Evolutionary conservation across 768 basidiomycete species (phyloP), one percentile per base, ranked within the genome.

Genomic region (Mycena crocata): DNA sequence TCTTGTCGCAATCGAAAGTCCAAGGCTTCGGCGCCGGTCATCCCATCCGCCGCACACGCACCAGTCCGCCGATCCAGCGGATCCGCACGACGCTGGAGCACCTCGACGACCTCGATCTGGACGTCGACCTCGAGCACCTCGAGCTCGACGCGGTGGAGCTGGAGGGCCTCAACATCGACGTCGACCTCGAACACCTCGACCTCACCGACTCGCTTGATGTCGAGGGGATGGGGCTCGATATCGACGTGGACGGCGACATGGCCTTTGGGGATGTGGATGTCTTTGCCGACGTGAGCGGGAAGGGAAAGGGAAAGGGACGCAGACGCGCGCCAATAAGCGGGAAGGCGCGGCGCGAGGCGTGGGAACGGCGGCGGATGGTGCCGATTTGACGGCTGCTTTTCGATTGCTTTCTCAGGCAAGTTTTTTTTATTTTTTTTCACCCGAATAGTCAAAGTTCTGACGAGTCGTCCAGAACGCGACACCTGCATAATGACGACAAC

Each of bases 171-270:
- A 60, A 69, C 46, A 57, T 70, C 13, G 68, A 70, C 2, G 64
- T 66, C 26, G 68, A 66, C 37, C 61, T 70, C 28, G 68, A 66
- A 52, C 55, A 52, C 49, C 64, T 69, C 23, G 68, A 69, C 13
- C 32, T 69, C 5, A 61, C 46, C 35, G 55, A 65, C 21, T 40
- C 68, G 52, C 39, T 66, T 42, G 68, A 66, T 24, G 45, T 66
- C 24, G 68, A 66, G 0, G 57, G 35, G 28, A 62, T 66, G 67
- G 64, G 48, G 59, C 55, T 69, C 23, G 67, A 64, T 30, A 24
- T 56, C 9, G 63, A 55, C 3, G 62, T 64, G 52, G 68, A 65
- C 49, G 62, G 42, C 13, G 63, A 56, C 30, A 28, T 67, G 34
- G 62, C 13, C 2, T 40, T 48, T 24, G 49, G 49, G n/a, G 35